Percentiles rank a stretch among this genome's conserved stretches.
Evolutionary conservation across 2,329 filamentous ascomycete species (phyloP).

Genomic region (Ophiostoma perfectum): DNA sequence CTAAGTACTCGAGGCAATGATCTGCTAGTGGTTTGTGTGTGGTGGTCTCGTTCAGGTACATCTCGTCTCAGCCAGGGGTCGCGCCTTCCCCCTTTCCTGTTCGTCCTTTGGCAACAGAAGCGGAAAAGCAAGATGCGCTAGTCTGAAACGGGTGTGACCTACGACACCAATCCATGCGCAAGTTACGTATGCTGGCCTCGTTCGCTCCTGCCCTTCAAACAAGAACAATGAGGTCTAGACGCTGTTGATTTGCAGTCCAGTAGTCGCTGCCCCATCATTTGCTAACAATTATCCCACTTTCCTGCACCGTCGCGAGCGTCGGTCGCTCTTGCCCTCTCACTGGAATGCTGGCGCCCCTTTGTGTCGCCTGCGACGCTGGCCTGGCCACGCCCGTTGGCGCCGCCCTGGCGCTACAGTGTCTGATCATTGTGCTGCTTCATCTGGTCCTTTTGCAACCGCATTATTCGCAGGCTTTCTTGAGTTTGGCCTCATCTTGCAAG

Average conservation of each 20-base stretch:
- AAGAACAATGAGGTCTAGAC: neutral
- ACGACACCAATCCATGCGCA: neutral
- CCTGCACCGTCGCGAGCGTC: too few species aligned
- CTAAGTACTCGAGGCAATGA: neutral
- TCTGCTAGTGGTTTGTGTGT: neutral
- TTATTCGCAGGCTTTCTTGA: too few species aligned
- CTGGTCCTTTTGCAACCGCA: too few species aligned
- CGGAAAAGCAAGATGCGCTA: neutral
- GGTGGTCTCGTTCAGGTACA: neutral
- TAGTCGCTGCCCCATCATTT: neutral
- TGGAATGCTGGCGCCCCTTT: constrained; percentile 9
- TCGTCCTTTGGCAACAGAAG: neutral
- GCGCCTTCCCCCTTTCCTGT: neutral
- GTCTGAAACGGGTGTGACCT: neutral
- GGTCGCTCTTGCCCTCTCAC: neutral
- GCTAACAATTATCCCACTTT: neutral
- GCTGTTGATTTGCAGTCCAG: neutral
- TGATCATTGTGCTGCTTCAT: too few species aligned
- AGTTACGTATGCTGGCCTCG: constrained; percentile 1
- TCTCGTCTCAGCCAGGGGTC: constrained; percentile 1
- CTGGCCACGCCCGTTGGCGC: neutral
- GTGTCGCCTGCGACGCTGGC: neutral
- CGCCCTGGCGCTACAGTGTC: neutral
- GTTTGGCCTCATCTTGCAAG: too few species aligned
- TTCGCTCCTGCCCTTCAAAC: constrained; percentile 2